Conservation (phyloP, 768 basidiomycete genomes). For the Boletus pseudopeckii region DNA sequence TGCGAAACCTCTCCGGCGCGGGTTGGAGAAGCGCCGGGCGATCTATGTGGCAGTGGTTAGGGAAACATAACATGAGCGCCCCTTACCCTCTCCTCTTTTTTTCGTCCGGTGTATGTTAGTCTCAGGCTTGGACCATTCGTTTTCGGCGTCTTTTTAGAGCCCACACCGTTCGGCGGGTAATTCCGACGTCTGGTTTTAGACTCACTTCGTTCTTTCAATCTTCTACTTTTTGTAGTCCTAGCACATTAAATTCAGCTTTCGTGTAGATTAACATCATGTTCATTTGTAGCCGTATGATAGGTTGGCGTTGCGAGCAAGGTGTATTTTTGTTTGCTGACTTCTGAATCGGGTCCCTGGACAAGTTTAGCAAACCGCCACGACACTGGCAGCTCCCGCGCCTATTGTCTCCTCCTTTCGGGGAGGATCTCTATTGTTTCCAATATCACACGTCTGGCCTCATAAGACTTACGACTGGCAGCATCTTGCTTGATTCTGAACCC, state of each 20-base stretch:
- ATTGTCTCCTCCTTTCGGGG: neutral
- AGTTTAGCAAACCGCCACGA: too few species aligned
- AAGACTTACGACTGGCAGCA: neutral
- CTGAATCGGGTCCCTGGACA: too few species aligned
- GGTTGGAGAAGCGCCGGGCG: slow-evolving; percentile 20
- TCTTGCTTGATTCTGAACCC: slow-evolving; percentile 9
- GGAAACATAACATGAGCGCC: slow-evolving; percentile 26
- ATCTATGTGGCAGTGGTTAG: slow-evolving; percentile 46
- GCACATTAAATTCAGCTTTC: neutral
- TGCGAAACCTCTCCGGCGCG: neutral
- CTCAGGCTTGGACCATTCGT: neutral
- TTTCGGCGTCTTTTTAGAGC: too few species aligned
- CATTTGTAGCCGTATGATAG: slow-evolving; percentile 13
- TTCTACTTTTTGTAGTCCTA: slow-evolving; percentile 22
- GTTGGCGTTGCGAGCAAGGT: neutral
- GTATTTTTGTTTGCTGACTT: too few species aligned
- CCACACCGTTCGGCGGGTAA: neutral
- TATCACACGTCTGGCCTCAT: slow-evolving; percentile 4
- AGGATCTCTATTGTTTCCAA: neutral
- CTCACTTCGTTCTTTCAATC: neutral
- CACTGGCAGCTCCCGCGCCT: neutral
- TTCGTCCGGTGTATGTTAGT: neutral
- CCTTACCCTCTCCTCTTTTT: neutral
- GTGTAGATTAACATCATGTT: neutral
- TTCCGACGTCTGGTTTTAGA: neutral